phyloP scores from a whole-genome alignment of 345 rosid species.

The Corymbia maculata region DNA sequence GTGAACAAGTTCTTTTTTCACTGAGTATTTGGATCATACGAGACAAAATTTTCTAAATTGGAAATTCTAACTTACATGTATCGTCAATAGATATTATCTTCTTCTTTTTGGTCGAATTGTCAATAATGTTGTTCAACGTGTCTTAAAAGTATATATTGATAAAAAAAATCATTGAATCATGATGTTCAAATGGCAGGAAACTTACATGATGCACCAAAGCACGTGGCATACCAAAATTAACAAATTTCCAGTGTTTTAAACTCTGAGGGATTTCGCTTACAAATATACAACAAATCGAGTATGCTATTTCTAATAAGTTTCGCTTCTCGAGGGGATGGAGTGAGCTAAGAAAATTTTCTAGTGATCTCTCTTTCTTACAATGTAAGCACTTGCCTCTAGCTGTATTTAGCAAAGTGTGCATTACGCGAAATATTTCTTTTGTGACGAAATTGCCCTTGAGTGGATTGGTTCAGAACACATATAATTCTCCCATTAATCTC shows the following conservation, averaged over 20 bases:
- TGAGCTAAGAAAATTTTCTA: not conserved
- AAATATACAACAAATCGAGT: not conserved
- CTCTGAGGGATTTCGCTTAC: not conserved
- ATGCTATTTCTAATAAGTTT: not conserved
- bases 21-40: not conserved
- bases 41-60: not conserved
- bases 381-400: not conserved
- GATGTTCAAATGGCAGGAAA: not conserved
- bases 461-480: no score
- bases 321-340: not conserved
- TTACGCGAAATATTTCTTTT: not conserved
- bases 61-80: not conserved
- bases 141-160: not conserved
- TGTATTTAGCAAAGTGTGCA: not conserved
- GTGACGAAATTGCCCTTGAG: not conserved
- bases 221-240: not conserved
- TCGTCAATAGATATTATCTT: not conserved
- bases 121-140: not conserved
- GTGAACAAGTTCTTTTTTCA: not conserved
- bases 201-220: not conserved
- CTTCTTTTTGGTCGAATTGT: not conserved
- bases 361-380: not conserved
- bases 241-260: not conserved
- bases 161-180: not conserved
- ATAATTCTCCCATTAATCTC: not conserved